Percentiles rank a stretch among this genome's conserved stretches.
Evolutionary conservation across 2,329 filamentous ascomycete genomes (phyloP).

Genomic region (Diplodia intermedia): DNA sequence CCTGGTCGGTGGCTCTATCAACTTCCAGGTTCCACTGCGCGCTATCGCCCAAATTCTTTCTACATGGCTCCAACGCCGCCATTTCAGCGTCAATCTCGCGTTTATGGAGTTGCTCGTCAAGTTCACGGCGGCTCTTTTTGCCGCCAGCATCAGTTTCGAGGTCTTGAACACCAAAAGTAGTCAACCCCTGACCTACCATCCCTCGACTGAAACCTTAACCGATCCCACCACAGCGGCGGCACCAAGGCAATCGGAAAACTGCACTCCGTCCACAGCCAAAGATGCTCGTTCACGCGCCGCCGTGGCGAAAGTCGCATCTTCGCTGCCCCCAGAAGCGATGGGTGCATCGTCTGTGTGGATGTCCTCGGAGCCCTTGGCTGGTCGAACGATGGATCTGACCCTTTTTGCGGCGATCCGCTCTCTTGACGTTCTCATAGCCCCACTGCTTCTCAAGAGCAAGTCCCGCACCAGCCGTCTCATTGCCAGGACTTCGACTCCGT

Average conservation of each 20-base stretch:
- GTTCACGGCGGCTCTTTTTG: conserved; percentile 56
- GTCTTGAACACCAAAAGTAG: conserved; percentile 54
- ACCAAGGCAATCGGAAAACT: not conserved
- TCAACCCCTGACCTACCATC: conserved; percentile 12
- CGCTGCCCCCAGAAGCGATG: conserved; percentile 29
- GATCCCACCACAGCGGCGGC: not conserved
- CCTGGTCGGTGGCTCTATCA: conserved; percentile 60
- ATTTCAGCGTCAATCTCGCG: not conserved
- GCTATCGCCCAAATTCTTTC: not conserved
- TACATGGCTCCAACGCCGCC: conserved; percentile 13
- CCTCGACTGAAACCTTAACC: not conserved
- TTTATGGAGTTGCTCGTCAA: not conserved
- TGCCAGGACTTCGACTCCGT: conserved; percentile 50
- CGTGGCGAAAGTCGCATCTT: conserved; percentile 5
- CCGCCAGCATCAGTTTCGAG: conserved; percentile 58
- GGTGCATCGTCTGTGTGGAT: conserved; percentile 36
- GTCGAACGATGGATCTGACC: conserved; percentile 80
- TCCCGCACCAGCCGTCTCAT: conserved; percentile 60
- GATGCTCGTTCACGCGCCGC: conserved; percentile 12
- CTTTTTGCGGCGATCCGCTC: conserved; percentile 78
- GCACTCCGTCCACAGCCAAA: not conserved
- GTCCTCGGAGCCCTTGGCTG: conserved; percentile 56
- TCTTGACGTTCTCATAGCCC: conserved; percentile 71
- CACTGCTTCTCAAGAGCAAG: conserved; percentile 36
- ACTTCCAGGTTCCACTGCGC: conserved; percentile 49